phyloP scores from a whole-genome alignment of 345 rosid genomes.

The Citrus australasica region DNA sequence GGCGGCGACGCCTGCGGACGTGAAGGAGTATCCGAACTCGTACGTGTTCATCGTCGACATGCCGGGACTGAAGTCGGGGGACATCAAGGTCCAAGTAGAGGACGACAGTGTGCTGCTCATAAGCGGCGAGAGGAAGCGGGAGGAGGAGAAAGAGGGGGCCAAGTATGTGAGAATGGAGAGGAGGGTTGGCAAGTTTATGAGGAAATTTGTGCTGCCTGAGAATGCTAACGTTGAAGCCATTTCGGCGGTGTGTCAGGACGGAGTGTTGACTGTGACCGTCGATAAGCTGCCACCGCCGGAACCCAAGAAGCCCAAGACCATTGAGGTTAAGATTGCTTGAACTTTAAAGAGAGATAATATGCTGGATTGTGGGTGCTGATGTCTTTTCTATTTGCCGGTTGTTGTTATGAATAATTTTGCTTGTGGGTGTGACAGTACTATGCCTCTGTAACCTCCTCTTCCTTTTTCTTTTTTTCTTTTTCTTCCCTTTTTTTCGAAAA shows the following conservation, averaged over 20 bases:
- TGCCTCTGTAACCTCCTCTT: neutral
- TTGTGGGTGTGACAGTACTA: neutral
- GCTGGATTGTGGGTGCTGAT: neutral
- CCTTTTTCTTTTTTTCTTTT: too few relatives aligned
- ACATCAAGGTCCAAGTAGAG: conserved; percentile 76
- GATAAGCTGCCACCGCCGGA: conserved; percentile 81
- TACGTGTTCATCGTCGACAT: conserved; percentile 68
- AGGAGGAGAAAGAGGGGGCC: conserved; percentile 45
- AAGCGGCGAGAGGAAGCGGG: conserved; percentile 61
- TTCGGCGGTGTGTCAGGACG: conserved; percentile 65
- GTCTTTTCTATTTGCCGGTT: neutral
- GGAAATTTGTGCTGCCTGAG: conserved; percentile 70
- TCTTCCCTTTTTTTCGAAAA: accelerated
- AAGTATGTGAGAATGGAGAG: conserved; percentile 85
- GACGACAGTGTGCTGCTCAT: conserved; percentile 63
- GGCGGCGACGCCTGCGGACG: conserved; percentile 87
- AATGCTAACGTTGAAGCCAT: conserved; percentile 60
- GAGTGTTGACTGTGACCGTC: conserved; percentile 71
- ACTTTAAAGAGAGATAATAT: neutral
- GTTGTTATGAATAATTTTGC: neutral
- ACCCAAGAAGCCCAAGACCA: conserved; percentile 66
- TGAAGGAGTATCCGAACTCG: conserved; percentile 47
- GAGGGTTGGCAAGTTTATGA: conserved; percentile 67
- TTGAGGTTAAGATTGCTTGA: conserved; percentile 74
- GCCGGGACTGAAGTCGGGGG: conserved; percentile 71